Evolutionary conservation across 257 asterid species (phyloP).

Genomic region (Marsdenia floribunda): DNA sequence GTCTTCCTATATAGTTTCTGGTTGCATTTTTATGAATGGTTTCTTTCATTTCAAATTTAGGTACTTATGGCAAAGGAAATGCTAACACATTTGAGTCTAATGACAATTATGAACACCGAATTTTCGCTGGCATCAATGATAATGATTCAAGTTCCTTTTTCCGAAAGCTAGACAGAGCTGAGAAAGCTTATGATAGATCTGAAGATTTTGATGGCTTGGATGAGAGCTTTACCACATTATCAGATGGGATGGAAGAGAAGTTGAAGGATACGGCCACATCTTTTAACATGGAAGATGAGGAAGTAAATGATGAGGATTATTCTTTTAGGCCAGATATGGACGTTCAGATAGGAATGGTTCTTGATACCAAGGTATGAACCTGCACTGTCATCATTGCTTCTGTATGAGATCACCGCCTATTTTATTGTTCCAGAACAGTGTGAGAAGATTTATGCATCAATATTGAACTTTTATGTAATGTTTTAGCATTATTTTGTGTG

Average conservation of each 20-base stretch:
- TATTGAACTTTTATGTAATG: background rate
- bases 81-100: constrained; percentile 29
- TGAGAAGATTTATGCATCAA: background rate
- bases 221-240: constrained; percentile 33
- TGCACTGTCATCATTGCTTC: constrained; percentile 10
- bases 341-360: constrained; percentile 47
- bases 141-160: constrained; percentile 35
- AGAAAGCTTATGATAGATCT: constrained; percentile 40
- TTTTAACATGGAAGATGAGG: constrained; percentile 58
- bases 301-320: constrained; percentile 50
- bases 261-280: constrained; percentile 62
- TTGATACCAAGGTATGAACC: constrained; percentile 58
- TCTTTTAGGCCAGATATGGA: constrained; percentile 67
- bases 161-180: constrained; percentile 40
- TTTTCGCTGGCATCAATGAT: constrained; percentile 24
- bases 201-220: constrained; percentile 32
- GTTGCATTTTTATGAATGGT: background rate
- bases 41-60: constrained; percentile 20
- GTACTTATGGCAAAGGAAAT: constrained; percentile 21
- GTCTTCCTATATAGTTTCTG: background rate
- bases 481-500: background rate
- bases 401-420: background rate
- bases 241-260: constrained; percentile 60
- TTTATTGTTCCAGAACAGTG: background rate
- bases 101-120: constrained; percentile 45